phyloP scores from a whole-genome alignment of 2,329 filamentous ascomycete genomes.

The Aspergillus sp. region DNA sequence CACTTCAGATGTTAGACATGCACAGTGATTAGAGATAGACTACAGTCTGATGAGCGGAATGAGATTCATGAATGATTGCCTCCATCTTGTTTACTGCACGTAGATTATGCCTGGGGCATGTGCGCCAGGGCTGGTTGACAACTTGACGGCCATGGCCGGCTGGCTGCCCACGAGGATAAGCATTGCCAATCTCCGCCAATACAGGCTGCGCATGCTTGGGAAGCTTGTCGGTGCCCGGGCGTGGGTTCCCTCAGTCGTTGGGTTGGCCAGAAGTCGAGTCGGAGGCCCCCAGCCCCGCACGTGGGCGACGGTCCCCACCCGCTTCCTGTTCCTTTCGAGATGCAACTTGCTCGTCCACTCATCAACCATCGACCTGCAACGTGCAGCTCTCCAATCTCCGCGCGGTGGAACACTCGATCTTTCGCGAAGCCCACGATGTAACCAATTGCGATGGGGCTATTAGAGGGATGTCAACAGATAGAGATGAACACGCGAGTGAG shows the following conservation, averaged over 20 bases:
- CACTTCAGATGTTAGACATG: background rate
- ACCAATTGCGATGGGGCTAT: conserved; percentile 8
- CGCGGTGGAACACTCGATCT: background rate
- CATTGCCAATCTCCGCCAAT: conserved; percentile 3
- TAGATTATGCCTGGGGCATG: no score
- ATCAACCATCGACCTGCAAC: conserved; percentile 14
- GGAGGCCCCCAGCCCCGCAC: background rate
- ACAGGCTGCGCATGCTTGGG: conserved; percentile 1
- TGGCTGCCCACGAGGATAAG: background rate
- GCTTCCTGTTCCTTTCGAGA: background rate
- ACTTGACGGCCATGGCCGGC: no score
- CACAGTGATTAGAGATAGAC: conserved; percentile 8
- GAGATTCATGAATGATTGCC: background rate
- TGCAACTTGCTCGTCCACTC: conserved; percentile 11
- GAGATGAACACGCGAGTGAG: background rate
- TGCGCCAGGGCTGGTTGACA: no score
- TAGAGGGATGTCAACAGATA: background rate
- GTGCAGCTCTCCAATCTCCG: conserved; percentile 9
- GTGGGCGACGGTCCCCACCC: background rate
- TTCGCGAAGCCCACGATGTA: background rate
- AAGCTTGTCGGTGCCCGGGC: conserved; percentile 5
- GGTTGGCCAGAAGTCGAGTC: background rate
- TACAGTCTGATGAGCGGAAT: conserved; percentile 1
- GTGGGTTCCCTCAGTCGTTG: background rate
- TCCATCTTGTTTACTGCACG: no score